phyloP scores from a whole-genome alignment of 2,329 filamentous ascomycete species.

The Fusarium tuaranense region DNA sequence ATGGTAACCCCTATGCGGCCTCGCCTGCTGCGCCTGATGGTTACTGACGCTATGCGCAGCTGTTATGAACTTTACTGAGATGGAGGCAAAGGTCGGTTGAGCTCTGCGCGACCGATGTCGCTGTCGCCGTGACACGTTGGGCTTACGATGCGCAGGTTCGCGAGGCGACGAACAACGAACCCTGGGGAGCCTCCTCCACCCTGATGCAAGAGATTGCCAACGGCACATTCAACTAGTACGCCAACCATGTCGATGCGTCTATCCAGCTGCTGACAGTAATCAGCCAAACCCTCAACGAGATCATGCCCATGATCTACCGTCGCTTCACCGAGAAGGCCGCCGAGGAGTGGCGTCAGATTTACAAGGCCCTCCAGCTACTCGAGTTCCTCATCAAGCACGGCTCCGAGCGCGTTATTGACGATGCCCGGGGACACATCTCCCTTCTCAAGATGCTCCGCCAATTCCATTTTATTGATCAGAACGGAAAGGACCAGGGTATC shows the following conservation, averaged over 20 bases:
- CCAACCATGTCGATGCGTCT: slow-evolving; percentile 27
- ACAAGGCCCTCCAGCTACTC: slow-evolving; percentile 96
- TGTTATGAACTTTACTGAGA: slow-evolving; percentile 98
- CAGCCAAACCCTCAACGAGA: slow-evolving; percentile 96
- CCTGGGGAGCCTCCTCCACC: slow-evolving; percentile 88
- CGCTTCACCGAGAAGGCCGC: slow-evolving; percentile 98
- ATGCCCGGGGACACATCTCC: slow-evolving; percentile 93
- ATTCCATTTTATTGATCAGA: slow-evolving; percentile 95
- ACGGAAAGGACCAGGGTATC: slow-evolving; percentile 98
- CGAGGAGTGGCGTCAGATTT: slow-evolving; percentile 99
- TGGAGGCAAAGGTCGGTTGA: slow-evolving; percentile 75
- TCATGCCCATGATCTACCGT: slow-evolving; percentile 99
- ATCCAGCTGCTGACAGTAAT: slow-evolving; percentile 32
- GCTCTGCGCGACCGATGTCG: slow-evolving; percentile 12
- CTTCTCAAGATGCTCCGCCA: slow-evolving; percentile 98
- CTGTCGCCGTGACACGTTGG: slow-evolving; percentile 9
- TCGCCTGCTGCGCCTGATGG: slow-evolving; percentile 24
- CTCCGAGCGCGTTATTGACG: slow-evolving; percentile 96
- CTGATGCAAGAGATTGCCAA: slow-evolving; percentile 98
- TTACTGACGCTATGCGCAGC: slow-evolving; percentile 65
- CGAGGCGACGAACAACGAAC: slow-evolving; percentile 99
- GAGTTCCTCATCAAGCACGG: slow-evolving; percentile 99
- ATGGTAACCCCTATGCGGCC: slow-evolving; percentile 71
- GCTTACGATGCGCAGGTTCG: slow-evolving; percentile 72
- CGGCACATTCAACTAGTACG: slow-evolving; percentile 97